Percentiles rank a stretch among this genome's conserved stretches.
Evolutionary conservation across 2,329 filamentous ascomycete species (phyloP).

Genomic region (Hymenoscyphus fraxineus): DNA sequence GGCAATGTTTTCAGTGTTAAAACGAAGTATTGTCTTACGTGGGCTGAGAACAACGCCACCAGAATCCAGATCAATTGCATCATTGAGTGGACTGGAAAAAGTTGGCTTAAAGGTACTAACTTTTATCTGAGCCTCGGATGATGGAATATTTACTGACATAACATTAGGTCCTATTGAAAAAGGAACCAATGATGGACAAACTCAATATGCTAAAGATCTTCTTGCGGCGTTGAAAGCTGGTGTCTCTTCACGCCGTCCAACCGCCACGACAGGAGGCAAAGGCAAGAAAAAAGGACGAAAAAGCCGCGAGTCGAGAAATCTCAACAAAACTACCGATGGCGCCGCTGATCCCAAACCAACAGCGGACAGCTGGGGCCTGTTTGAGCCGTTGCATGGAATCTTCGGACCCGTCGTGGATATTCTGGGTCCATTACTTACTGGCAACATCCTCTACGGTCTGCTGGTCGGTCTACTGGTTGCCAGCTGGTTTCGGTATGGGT

Average conservation of each 20-base stretch:
- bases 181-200: constrained; percentile 86
- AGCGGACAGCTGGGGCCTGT: constrained; percentile 64
- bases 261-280: constrained; percentile 50
- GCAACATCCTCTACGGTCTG: constrained; percentile 73
- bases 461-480: constrained; percentile 70
- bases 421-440: constrained; percentile 66
- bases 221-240: constrained; percentile 70
- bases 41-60: constrained; percentile 83
- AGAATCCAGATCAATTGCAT: constrained; percentile 82
- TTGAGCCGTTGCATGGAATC: constrained; percentile 73
- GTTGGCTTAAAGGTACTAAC: constrained; percentile 84
- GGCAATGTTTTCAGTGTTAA: constrained; percentile 90
- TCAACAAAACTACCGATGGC: constrained; percentile 38
- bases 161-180: constrained; percentile 85
- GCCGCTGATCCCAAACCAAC: constrained; percentile 34
- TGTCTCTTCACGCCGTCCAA: constrained; percentile 61
- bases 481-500: constrained; percentile 66
- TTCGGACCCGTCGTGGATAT: constrained; percentile 68
- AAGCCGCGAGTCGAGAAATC: constrained; percentile 43
- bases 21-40: constrained; percentile 90
- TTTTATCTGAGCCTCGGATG: not conserved
- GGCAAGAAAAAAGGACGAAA: constrained; percentile 49
- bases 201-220: constrained; percentile 75
- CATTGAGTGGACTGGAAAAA: constrained; percentile 96
- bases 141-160: constrained; percentile 8